Evolutionary conservation across 257 asterid species (phyloP).

Genomic region (Ilex asprella): DNA sequence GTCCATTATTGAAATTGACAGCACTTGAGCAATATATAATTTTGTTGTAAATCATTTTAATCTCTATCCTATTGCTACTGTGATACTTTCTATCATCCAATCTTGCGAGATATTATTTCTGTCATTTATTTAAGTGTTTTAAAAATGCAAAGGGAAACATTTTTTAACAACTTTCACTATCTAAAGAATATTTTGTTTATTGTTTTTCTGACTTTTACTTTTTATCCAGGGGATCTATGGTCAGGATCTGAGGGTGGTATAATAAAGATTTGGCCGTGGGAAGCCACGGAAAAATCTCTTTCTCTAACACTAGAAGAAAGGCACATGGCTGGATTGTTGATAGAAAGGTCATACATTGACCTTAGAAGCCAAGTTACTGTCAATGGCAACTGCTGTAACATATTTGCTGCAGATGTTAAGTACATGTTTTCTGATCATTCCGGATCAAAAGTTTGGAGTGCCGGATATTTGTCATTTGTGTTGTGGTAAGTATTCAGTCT

Average conservation of each 20-base stretch:
- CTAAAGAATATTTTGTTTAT: no score
- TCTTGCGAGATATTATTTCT: no score
- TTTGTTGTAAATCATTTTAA: no score
- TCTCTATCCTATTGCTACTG: no score
- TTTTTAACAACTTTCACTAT: no score
- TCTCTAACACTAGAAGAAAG: slow-evolving; percentile 60
- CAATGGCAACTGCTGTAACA: slow-evolving; percentile 55
- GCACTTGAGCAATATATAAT: no score
- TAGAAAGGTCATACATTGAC: slow-evolving; percentile 89
- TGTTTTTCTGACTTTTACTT: slow-evolving; percentile 16
- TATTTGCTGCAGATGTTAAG: slow-evolving; percentile 77
- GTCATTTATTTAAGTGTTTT: no score
- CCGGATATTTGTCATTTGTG: slow-evolving; percentile 68
- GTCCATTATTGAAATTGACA: no score
- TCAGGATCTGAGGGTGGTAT: slow-evolving; percentile 92
- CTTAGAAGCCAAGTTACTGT: slow-evolving; percentile 56
- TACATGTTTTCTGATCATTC: slow-evolving; percentile 62
- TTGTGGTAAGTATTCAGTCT: slow-evolving; percentile 54
- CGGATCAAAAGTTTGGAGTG: slow-evolving; percentile 83
- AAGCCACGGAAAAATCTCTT: slow-evolving; percentile 80
- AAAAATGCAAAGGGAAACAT: no score
- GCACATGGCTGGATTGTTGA: slow-evolving; percentile 72
- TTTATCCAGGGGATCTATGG: slow-evolving; percentile 85
- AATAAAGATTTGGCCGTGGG: slow-evolving; percentile 93
- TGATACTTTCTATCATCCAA: no score